Evolutionary conservation across 2,329 filamentous ascomycete genomes (phyloP).

Genomic region (Pyrenochaeta sp.): DNA sequence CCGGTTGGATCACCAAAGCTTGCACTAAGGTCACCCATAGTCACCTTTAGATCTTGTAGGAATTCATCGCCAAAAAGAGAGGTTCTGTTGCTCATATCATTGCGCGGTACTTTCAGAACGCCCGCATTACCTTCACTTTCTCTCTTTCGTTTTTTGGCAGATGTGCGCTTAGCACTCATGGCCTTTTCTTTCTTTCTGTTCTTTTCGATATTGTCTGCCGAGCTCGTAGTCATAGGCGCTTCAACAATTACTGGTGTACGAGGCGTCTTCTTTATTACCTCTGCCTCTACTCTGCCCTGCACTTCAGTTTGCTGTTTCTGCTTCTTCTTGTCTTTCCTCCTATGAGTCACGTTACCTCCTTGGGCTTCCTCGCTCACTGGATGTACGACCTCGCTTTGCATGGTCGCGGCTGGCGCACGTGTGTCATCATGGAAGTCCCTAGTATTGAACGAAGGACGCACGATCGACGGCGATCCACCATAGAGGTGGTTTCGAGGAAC

Average conservation of each 20-base stretch:
- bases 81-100: background rate
- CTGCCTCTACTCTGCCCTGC: background rate
- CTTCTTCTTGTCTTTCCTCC: conserved; percentile 2
- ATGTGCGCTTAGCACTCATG: background rate
- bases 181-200: conserved; percentile 13
- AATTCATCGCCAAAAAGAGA: conserved; percentile 13
- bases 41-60: conserved; percentile 14
- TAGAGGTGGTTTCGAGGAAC: conserved; percentile 33
- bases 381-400: background rate
- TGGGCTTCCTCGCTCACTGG: background rate
- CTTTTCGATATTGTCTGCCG: conserved; percentile 11
- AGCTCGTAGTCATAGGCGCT: conserved; percentile 8
- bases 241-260: conserved; percentile 1
- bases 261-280: background rate
- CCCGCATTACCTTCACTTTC: conserved; percentile 6
- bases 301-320: conserved; percentile 6
- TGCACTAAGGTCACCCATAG: conserved; percentile 13
- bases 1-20: conserved; percentile 6
- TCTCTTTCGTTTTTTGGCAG: conserved; percentile 30
- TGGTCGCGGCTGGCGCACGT: background rate
- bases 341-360: no score
- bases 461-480: conserved; percentile 4
- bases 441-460: conserved; percentile 27
- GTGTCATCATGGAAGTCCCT: conserved; percentile 25
- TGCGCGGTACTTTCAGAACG: background rate